Conservation (phyloP, 1,284 basidiomycete species). For the Cryptococcus floricola region DNA sequence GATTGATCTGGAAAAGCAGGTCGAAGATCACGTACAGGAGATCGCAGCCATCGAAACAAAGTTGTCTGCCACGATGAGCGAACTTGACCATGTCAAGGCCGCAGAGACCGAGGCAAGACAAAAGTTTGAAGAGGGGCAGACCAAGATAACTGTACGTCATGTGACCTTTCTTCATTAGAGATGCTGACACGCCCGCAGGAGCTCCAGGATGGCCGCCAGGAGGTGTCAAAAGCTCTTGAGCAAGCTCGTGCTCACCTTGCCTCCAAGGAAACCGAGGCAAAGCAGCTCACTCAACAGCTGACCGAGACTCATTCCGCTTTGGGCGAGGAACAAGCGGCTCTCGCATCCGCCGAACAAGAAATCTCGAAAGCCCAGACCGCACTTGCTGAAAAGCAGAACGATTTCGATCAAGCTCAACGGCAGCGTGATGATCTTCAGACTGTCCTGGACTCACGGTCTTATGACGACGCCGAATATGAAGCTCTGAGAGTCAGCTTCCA, state of each 20-base stretch:
- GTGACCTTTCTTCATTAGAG: background rate
- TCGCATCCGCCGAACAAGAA: background rate
- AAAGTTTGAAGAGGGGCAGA: background rate
- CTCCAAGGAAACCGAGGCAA: conserved; percentile 1
- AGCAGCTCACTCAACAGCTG: conserved; percentile 4
- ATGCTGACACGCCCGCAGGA: background rate
- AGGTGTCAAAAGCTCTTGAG: conserved; percentile 6
- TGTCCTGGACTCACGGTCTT: conserved; percentile 4
- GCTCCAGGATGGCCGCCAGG: background rate
- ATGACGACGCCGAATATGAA: conserved; percentile 9
- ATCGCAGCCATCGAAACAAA: conserved; percentile 11
- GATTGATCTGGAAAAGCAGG: conserved; percentile 5
- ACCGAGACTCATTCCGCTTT: conserved; percentile 2
- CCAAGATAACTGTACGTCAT: conserved; percentile 14
- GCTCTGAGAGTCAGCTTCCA: background rate
- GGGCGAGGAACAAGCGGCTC: background rate
- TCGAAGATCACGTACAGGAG: conserved; percentile 11
- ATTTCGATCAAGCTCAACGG: background rate
- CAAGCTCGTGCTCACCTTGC: background rate
- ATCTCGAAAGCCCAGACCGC: background rate
- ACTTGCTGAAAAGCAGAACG: conserved; percentile 2
- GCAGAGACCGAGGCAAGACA: background rate
- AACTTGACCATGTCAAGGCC: background rate
- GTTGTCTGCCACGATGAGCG: conserved; percentile 5
- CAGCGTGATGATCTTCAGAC: conserved; percentile 5